Evolutionary conservation across 306 rosid genomes (phyloP), one percentile per base, ranked within the genome.

Genomic region (Lathyrus oleraceus): DNA sequence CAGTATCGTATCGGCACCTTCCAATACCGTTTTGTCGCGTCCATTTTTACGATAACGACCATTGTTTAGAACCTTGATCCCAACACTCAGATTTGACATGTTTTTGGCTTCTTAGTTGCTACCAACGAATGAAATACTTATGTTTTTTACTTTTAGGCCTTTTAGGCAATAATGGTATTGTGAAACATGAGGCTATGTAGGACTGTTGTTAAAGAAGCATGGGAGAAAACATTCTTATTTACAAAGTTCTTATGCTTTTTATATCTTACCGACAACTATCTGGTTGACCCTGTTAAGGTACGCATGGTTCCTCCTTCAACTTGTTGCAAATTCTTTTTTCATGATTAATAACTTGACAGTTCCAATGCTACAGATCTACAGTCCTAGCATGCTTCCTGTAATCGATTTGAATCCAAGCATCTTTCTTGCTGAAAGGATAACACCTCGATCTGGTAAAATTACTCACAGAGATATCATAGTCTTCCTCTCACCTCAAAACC

Each of bases 361-460:
- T 83, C 21, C 28, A 4, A 14, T 71, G 79, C 45, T 78, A 82
- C 85, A 92, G 98, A 35, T 77, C 57, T 10, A 5, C 48, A 96
- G 98, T 70, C 87, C 98, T 60, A 92, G 98, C 81, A 92, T 92
- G 98, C 83, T 89, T 82, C 98, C 96, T 13, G 25, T 86, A 51
- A 42, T 89, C 0, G 83, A 75, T 59, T 65, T 76, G 30, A 76
- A 60, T 0, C 53, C 71, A 2, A 65, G 27, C 30, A 0, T 81
- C 60, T 36, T 74, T 27, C 42, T 89, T 30, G 72, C 79, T 0
- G 98, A 92, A 39, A 85, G 72, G 43, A 43, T 83, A 75, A 87
- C 95, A 48, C 40, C 84, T 32, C 82, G 86, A 17, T 83, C 45
- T 17, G 91, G 81, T 27, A 76, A 75, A 75, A 72, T 85, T 78